These are phyloP conservation scores for Laguncularia racemosa DNA, from an alignment of 345 rosid genomes.

Conservation along the genomic window DNA sequence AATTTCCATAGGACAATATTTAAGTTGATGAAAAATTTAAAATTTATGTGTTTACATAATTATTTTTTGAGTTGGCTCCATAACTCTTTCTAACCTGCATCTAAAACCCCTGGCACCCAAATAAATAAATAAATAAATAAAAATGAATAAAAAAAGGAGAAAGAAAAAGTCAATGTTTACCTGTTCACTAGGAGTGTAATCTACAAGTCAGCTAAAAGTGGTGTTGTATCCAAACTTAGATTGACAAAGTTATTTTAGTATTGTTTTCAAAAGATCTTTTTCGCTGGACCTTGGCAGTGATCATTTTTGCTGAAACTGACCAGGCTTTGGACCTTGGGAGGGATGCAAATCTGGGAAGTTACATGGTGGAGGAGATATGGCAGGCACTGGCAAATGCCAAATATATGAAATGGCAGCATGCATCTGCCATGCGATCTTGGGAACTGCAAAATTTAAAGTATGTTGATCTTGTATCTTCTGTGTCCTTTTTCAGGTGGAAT, in stretches of 20 bases:
- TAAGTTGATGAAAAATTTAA: no score
- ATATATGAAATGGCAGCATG: conserved; percentile 70
- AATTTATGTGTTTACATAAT: no score
- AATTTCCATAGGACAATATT: no score
- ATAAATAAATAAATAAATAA: no score
- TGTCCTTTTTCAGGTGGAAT: background rate
- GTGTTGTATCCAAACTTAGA: no score
- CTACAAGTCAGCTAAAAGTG: no score
- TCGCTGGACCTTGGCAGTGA: background rate
- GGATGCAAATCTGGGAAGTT: conserved; percentile 51
- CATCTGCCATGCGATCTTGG: conserved; percentile 59
- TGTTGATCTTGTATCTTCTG: conserved; percentile 22
- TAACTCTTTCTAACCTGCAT: no score
- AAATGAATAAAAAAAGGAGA: no score
- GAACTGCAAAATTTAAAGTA: conserved; percentile 81
- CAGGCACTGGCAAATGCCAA: conserved; percentile 83
- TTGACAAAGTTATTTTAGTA: background rate
- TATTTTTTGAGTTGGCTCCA: no score
- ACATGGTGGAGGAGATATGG: conserved; percentile 87
- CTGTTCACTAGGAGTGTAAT: no score
- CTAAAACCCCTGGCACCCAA: no score
- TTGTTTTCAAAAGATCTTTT: background rate
- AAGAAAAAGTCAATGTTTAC: no score
- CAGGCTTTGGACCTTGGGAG: conserved; percentile 88
- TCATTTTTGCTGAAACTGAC: background rate